Conservation (phyloP, 257 asterid species). For the Gentiana macrophylla region DNA sequence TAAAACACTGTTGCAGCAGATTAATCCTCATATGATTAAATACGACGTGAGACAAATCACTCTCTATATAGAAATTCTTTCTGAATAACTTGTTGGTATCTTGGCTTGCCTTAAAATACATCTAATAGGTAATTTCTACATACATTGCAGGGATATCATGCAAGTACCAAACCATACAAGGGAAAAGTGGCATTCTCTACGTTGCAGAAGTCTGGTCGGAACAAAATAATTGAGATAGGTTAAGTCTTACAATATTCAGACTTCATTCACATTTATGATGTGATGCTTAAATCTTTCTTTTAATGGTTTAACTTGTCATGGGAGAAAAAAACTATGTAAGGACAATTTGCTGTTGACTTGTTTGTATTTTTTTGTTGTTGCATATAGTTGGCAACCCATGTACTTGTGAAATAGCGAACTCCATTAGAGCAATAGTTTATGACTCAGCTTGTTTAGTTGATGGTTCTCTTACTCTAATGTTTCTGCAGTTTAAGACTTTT, state of each 20-base stretch:
- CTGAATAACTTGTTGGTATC: not conserved
- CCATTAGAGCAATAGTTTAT: no score
- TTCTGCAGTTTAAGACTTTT: not conserved
- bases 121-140: not conserved
- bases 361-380: no score
- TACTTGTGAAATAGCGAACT: no score
- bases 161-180: conserved; percentile 55
- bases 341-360: no score
- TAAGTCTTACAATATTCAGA: conserved; percentile 5
- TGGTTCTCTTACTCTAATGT: not conserved
- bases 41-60: conserved; percentile 24
- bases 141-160: conserved; percentile 51
- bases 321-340: no score
- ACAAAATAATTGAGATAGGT: conserved; percentile 77
- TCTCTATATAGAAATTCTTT: conserved; percentile 4
- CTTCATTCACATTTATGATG: no score
- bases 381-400: no score
- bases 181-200: conserved; percentile 72
- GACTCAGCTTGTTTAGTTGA: no score
- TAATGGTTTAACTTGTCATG: no score
- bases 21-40: conserved; percentile 25
- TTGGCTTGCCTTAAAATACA: not conserved
- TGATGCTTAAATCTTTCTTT: no score
- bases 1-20: conserved; percentile 23
- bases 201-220: conserved; percentile 64